phyloP scores from a whole-genome alignment of 768 basidiomycete genomes.

The Calocera viscosa region DNA sequence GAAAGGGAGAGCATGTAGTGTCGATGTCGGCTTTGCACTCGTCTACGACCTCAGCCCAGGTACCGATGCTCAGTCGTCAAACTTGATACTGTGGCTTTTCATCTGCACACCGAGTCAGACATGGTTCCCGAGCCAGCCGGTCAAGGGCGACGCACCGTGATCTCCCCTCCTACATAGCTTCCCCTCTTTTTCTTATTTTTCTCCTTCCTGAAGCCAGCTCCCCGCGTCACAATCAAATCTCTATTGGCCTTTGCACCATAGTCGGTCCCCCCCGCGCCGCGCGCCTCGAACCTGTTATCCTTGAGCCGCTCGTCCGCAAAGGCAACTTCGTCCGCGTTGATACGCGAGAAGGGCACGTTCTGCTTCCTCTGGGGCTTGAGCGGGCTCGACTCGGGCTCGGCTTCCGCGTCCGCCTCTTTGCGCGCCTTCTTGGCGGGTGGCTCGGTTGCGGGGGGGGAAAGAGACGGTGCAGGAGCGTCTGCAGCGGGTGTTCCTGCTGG shows the following conservation, averaged over 20 bases:
- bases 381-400: slow-evolving; percentile 20
- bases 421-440: slow-evolving; percentile 24
- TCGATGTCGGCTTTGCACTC: no score
- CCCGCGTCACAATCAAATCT: slow-evolving; percentile 86
- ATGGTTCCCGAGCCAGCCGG: slow-evolving; percentile 8
- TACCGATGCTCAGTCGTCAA: slow-evolving; percentile 25
- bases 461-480: slow-evolving; percentile 39
- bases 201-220: slow-evolving; percentile 93
- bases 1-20: no score
- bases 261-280: slow-evolving; percentile 43
- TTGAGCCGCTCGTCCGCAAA: slow-evolving; percentile 37
- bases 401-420: slow-evolving; percentile 39
- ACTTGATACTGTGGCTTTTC: slow-evolving; percentile 80
- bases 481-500: slow-evolving; percentile 23
- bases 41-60: neutral
- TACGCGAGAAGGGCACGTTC: slow-evolving; percentile 67
- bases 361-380: slow-evolving; percentile 17
- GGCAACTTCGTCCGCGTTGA: slow-evolving; percentile 51
- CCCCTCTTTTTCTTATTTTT: slow-evolving; percentile 99
- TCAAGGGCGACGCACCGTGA: slow-evolving; percentile 49
- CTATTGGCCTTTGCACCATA: slow-evolving; percentile 77
- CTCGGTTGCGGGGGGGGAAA: slow-evolving; percentile 37
- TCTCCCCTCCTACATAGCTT: slow-evolving; percentile 87
- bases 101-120: slow-evolving; percentile 34
- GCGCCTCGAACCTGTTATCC: slow-evolving; percentile 74